Percentiles rank a stretch among this genome's conserved stretches.
phyloP scores from a whole-genome alignment of 169 alveolate genomes.

The Babesia ovata region DNA sequence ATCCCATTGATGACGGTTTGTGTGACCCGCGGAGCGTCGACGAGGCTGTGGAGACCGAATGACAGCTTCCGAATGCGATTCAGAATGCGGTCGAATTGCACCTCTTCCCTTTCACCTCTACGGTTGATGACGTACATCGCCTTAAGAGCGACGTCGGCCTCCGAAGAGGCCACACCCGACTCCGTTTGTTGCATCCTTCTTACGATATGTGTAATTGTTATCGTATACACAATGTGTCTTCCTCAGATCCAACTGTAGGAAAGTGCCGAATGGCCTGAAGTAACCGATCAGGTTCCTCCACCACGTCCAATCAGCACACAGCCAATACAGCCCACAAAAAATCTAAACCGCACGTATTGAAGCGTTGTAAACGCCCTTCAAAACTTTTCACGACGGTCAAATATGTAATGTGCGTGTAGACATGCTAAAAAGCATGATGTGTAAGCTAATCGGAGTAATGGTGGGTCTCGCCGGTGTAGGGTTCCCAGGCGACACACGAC shows the following conservation, averaged over 20 bases:
- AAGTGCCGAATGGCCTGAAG: no score
- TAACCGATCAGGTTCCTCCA: no score
- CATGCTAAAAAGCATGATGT: neutral
- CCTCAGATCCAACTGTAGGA: no score
- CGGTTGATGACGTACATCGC: constrained; percentile 84
- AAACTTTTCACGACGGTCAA: no score
- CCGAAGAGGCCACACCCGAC: neutral
- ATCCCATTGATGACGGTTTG: constrained; percentile 91
- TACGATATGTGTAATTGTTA: constrained; percentile 1
- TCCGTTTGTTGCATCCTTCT: constrained; percentile 22
- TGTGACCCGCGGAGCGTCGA: constrained; percentile 86
- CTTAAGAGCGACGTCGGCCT: constrained; percentile 47
- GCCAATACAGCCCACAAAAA: no score
- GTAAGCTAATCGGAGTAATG: neutral
- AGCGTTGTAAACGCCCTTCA: no score
- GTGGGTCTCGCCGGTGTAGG: constrained; percentile 2
- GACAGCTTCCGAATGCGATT: constrained; percentile 80
- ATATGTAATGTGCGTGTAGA: neutral
- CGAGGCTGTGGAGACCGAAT: constrained; percentile 85
- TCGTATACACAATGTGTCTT: no score
- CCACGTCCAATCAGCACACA: no score
- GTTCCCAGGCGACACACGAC: neutral
- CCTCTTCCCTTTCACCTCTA: constrained; percentile 84
- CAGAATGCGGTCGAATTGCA: constrained; percentile 81
- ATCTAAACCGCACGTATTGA: no score